Conservation (phyloP, 768 basidiomycete species). For the Mrakia hoshinonis region DNA sequence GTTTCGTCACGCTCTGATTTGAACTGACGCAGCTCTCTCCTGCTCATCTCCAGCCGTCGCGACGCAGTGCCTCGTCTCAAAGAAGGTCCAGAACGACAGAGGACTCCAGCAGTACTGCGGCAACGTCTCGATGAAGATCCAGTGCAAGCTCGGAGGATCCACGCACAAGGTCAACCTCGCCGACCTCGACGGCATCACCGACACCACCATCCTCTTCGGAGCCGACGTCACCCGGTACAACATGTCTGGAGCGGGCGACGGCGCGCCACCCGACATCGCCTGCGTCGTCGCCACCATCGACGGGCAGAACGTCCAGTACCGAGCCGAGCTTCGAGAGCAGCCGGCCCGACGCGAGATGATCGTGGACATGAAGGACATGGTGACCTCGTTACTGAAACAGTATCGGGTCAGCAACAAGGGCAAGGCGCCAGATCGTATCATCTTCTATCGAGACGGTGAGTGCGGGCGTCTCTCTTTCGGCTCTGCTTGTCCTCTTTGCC, state of each 20-base stretch:
- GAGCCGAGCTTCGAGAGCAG: constrained; percentile 36
- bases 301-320: constrained; percentile 31
- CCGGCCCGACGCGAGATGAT: constrained; percentile 39
- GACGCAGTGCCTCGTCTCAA: constrained; percentile 17
- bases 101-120: constrained; percentile 24
- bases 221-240: constrained; percentile 35
- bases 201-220: constrained; percentile 39
- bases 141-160: constrained; percentile 22
- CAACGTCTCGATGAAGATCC: constrained; percentile 25
- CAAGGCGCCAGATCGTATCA: constrained; percentile 35
- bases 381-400: constrained; percentile 37
- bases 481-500: neutral
- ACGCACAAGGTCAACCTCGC: constrained; percentile 13
- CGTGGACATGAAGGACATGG: constrained; percentile 37
- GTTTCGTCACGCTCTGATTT: no score
- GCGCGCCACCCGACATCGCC: constrained; percentile 37
- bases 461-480: neutral
- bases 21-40: neutral
- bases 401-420: constrained; percentile 35
- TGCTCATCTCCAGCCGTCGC: constrained; percentile 5
- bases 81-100: constrained; percentile 20
- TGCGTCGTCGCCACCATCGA: constrained; percentile 41
- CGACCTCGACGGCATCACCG: constrained; percentile 13
- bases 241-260: constrained; percentile 32
- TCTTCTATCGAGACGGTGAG: constrained; percentile 35